Evolutionary conservation across 768 basidiomycete species (phyloP), one percentile per base, ranked within the genome.

Genomic region (Russula emetica): DNA sequence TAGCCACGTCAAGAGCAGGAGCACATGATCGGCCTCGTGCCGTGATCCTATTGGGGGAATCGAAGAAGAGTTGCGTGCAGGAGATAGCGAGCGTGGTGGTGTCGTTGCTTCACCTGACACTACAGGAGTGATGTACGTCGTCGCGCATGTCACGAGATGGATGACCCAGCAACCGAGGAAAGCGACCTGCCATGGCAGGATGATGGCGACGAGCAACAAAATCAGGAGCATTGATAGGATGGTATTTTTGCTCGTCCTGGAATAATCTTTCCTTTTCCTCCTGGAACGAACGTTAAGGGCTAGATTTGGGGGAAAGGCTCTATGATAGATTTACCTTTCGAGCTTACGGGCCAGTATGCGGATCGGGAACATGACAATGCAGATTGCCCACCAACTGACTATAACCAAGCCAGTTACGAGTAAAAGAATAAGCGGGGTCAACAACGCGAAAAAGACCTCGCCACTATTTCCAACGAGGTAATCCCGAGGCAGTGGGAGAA

Each of bases 161-260:
- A 89, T 83, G n/a, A 86, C 64, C 85, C 91, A 92, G 67, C 86
- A 86, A 22, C 90, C 86, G 26, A 96, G 79, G 74, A 89, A 94
- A 5, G 89, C 93, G 11, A 95, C 89, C 74, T 97, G 94, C 85
- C 92, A 93, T 0, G 94, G 94, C n/a, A 95, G 78, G 58, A 94
- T 76, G 44, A 90, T 67, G 63, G 87, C 82, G 44, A 94, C 85
- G n/a, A 87, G 75, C 18, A 81, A 66, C 56, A 87, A 79, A 38
- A 94, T 80, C 22, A 87, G 55, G 8, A 71, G 67, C 72, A 92
- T 82, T 7, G 88, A 88, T 7, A 85, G 47, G 28, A 3, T 82
- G 34, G 63, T 68, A 26, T 67, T 66, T 62, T 61, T 63, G 13
- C 49, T 57, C 42, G 65, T 60, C 30, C 78, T 73, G 6, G 68